A percentile compares a stretch with the other conserved stretches of the same genome.
phyloP scores from a whole-genome alignment of 352 stramenopile genomes.

The Phytophthora fragariae region DNA sequence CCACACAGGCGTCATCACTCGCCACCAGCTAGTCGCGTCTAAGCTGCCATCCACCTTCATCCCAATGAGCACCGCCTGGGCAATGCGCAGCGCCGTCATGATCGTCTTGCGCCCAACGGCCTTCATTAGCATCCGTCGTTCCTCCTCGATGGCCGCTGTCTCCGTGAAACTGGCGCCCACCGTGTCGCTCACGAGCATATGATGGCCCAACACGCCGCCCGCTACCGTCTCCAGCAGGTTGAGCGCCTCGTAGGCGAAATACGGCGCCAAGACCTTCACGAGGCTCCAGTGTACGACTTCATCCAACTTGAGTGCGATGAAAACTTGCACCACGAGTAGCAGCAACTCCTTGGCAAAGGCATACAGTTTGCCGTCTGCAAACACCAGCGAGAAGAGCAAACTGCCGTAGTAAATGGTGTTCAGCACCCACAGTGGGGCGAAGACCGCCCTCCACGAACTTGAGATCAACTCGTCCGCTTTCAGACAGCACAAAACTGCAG shows the following conservation, averaged over 20 bases:
- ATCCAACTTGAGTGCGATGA: conserved; percentile 82
- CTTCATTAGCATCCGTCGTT: conserved; percentile 50
- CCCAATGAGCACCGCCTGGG: conserved; percentile 60
- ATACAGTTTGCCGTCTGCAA: conserved; percentile 34
- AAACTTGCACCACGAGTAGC: conserved; percentile 75
- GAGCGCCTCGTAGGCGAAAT: conserved; percentile 73
- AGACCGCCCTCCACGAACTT: conserved; percentile 26
- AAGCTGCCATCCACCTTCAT: conserved; percentile 72
- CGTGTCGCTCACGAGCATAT: conserved; percentile 65
- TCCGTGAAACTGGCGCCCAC: conserved; percentile 56
- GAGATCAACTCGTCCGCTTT: conserved; percentile 31
- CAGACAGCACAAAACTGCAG: conserved; percentile 42
- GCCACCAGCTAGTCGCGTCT: conserved; percentile 66
- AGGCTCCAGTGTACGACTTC: conserved; percentile 63
- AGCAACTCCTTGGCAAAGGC: conserved; percentile 64
- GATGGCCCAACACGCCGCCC: conserved; percentile 58
- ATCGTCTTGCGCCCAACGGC: conserved; percentile 46
- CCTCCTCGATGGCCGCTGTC: conserved; percentile 62
- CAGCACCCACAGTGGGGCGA: conserved; percentile 38
- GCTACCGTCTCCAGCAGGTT: conserved; percentile 69
- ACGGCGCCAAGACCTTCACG: conserved; percentile 68
- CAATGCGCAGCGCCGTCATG: conserved; percentile 52
- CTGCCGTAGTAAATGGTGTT: conserved; percentile 39
- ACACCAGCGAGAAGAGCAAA: conserved; percentile 27
- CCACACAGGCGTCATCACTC: conserved; percentile 79